phyloP scores from a whole-genome alignment of 371 early-diverging fungal species.

The Syncephalastrum contaminatum region DNA sequence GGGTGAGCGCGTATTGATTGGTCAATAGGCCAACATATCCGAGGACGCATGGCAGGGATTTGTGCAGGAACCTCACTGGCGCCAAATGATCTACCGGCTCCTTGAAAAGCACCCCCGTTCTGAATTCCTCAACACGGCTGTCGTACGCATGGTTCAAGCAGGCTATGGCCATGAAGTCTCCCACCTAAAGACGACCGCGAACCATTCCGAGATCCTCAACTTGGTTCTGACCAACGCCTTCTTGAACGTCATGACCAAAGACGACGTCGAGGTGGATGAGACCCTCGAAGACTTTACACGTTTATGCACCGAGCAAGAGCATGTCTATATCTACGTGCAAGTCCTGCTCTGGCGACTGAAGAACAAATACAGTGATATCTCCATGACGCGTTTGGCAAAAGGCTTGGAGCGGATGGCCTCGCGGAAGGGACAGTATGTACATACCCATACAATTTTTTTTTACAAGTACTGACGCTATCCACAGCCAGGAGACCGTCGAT shows the following conservation, averaged over 20 bases:
- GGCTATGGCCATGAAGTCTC: too few relatives aligned
- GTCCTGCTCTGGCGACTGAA: slow-evolving; percentile 51
- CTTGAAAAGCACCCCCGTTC: slow-evolving; percentile 61
- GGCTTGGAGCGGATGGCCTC: slow-evolving; percentile 59
- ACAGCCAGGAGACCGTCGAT: neutral
- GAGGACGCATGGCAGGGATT: slow-evolving; percentile 36
- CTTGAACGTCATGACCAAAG: slow-evolving; percentile 51
- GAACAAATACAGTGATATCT: slow-evolving; percentile 48
- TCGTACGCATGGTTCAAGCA: slow-evolving; percentile 12
- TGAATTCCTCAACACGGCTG: slow-evolving; percentile 56
- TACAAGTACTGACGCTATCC: neutral
- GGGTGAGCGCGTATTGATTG: too few relatives aligned
- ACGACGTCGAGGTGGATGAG: slow-evolving; percentile 57
- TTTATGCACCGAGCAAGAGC: slow-evolving; percentile 64
- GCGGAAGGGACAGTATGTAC: slow-evolving; percentile 35
- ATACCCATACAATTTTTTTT: slow-evolving; percentile 1
- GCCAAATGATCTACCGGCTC: slow-evolving; percentile 63
- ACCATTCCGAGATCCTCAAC: too few relatives aligned
- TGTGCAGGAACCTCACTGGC: slow-evolving; percentile 59
- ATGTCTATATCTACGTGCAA: slow-evolving; percentile 67
- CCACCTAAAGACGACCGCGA: too few relatives aligned
- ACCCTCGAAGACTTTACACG: neutral
- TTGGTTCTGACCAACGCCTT: too few relatives aligned
- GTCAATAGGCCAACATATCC: too few relatives aligned
- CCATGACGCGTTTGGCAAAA: slow-evolving; percentile 56